Evolutionary conservation across 306 rosid genomes (phyloP).

Genomic region (Arachis stenosperma): DNA sequence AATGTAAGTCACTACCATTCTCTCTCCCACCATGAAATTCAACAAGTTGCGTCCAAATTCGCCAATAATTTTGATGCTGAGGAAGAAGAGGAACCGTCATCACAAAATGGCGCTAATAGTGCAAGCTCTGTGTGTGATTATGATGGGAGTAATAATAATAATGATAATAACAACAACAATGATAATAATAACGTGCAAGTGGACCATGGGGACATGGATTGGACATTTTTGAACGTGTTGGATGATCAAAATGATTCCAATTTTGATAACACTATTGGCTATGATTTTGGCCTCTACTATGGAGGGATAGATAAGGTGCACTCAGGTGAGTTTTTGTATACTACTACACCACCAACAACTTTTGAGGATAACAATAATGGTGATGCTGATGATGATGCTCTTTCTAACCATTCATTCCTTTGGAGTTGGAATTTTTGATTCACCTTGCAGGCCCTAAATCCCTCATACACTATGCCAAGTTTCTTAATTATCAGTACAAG

Average conservation of each 20-base stretch:
- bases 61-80: conserved; percentile 40
- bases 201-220: conserved; percentile 42
- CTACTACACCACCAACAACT: conserved; percentile 17
- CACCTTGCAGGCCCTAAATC: neutral
- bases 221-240: conserved; percentile 52
- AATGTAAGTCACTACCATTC: conserved; percentile 9
- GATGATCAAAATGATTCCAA: conserved; percentile 34
- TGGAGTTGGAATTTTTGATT: conserved; percentile 68
- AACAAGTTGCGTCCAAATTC: conserved; percentile 53
- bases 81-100: conserved; percentile 19
- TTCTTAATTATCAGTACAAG: neutral
- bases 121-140: too few relatives aligned
- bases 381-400: conserved; percentile 38
- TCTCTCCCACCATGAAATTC: conserved; percentile 55
- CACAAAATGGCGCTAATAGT: neutral
- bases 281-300: conserved; percentile 27
- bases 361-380: conserved; percentile 25
- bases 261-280: neutral
- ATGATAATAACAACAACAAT: too few relatives aligned
- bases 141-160: too few relatives aligned
- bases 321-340: conserved; percentile 39
- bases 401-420: conserved; percentile 53
- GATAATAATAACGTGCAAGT: conserved; percentile 4
- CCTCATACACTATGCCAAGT: neutral
- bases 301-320: conserved; percentile 42